phyloP scores from a whole-genome alignment of 345 rosid species.

The Brassica rapa region DNA sequence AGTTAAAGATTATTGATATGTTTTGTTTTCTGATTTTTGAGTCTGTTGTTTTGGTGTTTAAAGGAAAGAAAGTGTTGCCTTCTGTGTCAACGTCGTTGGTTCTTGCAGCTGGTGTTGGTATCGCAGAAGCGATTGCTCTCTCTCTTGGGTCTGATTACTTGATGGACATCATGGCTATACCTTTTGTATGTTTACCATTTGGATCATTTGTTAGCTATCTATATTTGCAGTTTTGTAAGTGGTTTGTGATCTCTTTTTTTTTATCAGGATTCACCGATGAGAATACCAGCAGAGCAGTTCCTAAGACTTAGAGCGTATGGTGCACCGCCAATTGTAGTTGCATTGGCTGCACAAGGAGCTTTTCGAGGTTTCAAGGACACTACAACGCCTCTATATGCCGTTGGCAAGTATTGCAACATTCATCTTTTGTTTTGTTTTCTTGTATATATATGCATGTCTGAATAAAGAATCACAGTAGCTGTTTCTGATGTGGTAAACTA shows the following conservation, averaged over 20 bases:
- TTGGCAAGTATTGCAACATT: conserved; percentile 65
- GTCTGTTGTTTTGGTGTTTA: not conserved
- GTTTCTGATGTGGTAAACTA: conserved; percentile 18
- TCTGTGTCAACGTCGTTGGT: conserved; percentile 78
- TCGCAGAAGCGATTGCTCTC: conserved; percentile 79
- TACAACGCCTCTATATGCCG: conserved; percentile 84
- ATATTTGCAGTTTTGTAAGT: not conserved
- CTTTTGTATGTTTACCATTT: conserved; percentile 63
- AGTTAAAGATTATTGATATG: not conserved
- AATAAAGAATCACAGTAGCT: not conserved
- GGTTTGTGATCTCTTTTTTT: not conserved
- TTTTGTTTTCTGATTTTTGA: conserved; percentile 1
- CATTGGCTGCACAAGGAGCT: conserved; percentile 94
- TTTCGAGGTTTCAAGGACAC: conserved; percentile 97
- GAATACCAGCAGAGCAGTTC: conserved; percentile 79
- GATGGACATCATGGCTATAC: conserved; percentile 91
- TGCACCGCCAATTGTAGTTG: conserved; percentile 89
- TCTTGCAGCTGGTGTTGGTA: conserved; percentile 78
- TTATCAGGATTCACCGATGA: conserved; percentile 83
- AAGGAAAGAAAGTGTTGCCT: conserved; percentile 62
- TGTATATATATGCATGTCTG: not conserved
- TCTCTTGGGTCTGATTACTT: conserved; percentile 73
- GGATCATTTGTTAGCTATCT: not conserved
- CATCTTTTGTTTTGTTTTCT: not conserved
- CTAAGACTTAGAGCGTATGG: conserved; percentile 80